Evolutionary conservation across 805 yeast species (phyloP), one percentile per base, ranked within the genome.

Genomic region (Barnettozyma sp.): DNA sequence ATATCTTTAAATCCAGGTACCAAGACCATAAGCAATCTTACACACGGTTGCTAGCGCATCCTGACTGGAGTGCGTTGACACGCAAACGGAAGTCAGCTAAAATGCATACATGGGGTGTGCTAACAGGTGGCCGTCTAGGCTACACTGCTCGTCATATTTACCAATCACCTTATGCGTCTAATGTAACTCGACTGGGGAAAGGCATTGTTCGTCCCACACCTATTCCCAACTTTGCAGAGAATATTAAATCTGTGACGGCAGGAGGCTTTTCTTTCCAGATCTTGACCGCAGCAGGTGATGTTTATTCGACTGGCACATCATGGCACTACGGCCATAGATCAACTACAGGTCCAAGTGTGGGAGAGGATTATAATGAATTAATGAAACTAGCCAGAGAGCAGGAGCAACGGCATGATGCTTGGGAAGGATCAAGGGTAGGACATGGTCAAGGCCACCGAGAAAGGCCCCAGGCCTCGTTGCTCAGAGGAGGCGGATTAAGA

Each of bases 241-340:
- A 71, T 2, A 49, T 54, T n/a, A 43, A 66, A 1, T 78, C 73
- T 44, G 59, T 80, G 1, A 62, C 71, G 17, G 76, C 78, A 7
- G 82, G 82, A 21, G 90, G 90, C 2, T 80, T 67, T 48, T 69
- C 78, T 4, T 74, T 78, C 41, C 75, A 76, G 34, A 59, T 81
- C 3, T 57, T 81, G 23, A 70, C 81, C 0, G 63, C 65, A 20
- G 54, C 65, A 1, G 87, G 88, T 1, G 59, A 68, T 5, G 50
- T 82, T 6, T 79, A 65, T 52, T 65, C 64, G 22, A 71, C 81
- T 5, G 85, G 82, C 0, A 45, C 55, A 22, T 60, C 57, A 10
- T 62, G 60, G 53, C 60, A 63, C 33, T 67, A 65, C 7, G 69
- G 68, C 6, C 53, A 58, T 35, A 49, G 50, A 7, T 43, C 54